phyloP scores from a whole-genome alignment of 139 green algal species.

The Tetraselmis chui region DNA sequence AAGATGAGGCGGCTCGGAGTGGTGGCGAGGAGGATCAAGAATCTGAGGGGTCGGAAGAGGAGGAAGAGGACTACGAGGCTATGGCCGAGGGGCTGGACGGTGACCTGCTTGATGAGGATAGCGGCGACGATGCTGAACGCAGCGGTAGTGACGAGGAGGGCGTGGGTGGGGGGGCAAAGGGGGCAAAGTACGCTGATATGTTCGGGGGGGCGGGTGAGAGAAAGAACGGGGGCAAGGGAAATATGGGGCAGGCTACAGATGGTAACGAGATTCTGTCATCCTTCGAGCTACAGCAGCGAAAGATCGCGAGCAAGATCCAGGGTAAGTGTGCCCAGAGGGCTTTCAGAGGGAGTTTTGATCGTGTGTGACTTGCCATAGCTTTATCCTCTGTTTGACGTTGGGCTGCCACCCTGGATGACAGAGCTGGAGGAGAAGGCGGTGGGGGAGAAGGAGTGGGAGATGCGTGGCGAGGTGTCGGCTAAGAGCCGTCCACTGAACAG shows the following conservation, averaged over 20 bases:
- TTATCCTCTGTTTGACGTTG: no score
- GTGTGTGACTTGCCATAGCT: no score
- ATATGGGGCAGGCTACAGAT: no score
- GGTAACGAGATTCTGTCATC: background rate
- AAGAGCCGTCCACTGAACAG: conserved; percentile 74
- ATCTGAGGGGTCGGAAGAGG: background rate
- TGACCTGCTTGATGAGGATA: background rate
- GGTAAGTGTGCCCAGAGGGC: no score
- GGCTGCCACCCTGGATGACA: background rate
- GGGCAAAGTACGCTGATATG: background rate
- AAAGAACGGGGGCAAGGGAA: background rate
- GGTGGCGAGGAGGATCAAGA: conserved; percentile 17
- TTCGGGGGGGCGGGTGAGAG: background rate
- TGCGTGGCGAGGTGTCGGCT: conserved; percentile 70
- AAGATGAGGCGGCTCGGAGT: conserved; percentile 41
- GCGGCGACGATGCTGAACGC: conserved; percentile 2
- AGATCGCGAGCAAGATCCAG: background rate
- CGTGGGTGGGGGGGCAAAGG: conserved; percentile 9
- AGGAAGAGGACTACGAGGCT: background rate
- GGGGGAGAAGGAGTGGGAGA: conserved; percentile 69
- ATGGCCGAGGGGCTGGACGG: background rate
- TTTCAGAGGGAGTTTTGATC: no score
- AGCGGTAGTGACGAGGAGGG: background rate
- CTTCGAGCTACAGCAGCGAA: background rate
- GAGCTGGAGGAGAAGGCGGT: conserved; percentile 67